These are phyloP conservation scores for Solanum boliviense DNA, from an alignment of 257 asterid species.

Conservation along the genomic window DNA sequence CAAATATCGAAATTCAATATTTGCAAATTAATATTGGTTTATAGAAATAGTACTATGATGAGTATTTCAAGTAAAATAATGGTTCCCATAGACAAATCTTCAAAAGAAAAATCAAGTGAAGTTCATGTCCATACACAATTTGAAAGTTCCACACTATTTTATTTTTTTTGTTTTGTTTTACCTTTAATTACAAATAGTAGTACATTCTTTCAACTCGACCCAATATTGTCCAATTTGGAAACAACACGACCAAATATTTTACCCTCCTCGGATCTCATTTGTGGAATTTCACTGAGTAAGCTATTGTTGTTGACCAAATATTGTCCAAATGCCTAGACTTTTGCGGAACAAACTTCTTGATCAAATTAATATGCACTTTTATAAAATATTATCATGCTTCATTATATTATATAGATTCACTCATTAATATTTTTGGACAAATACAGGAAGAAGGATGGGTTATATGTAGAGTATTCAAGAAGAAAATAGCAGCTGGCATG, in stretches of 20 bases:
- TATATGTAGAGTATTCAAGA: constrained; percentile 86
- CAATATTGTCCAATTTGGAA: not conserved
- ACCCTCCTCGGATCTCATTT: too few relatives aligned
- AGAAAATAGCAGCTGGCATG: constrained; percentile 32
- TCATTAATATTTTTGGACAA: not conserved
- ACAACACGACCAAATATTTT: not conserved
- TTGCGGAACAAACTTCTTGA: not conserved
- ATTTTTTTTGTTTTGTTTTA: not conserved
- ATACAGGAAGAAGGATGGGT: constrained; percentile 99
- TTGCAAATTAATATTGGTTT: not conserved
- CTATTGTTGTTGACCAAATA: not conserved
- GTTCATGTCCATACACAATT: not conserved
- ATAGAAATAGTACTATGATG: not conserved
- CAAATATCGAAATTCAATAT: not conserved
- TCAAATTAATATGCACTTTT: not conserved
- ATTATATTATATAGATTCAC: not conserved
- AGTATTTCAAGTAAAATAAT: not conserved
- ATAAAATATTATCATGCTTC: not conserved
- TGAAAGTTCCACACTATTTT: not conserved
- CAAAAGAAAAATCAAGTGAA: not conserved
- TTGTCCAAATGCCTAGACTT: not conserved
- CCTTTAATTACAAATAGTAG: not conserved
- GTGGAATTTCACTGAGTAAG: not conserved
- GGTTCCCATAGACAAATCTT: too few relatives aligned
- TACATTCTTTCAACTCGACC: not conserved